These are phyloP conservation scores for Triticum urartu DNA, from an alignment of 176 grass and related monocot species.

Conservation along the genomic window DNA sequence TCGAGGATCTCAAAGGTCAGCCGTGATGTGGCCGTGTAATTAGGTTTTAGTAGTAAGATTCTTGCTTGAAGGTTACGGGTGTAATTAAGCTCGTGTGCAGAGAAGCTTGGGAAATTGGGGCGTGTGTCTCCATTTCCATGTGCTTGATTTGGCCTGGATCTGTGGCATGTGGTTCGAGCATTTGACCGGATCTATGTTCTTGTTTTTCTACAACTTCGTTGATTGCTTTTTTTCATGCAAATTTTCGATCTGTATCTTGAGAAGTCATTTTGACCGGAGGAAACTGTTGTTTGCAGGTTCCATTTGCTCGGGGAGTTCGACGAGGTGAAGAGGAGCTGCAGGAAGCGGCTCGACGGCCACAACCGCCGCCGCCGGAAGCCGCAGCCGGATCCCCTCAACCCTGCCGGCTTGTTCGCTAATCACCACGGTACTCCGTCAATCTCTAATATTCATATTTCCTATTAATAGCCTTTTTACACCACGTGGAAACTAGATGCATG, in stretches of 20 bases:
- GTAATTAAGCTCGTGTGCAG: not conserved
- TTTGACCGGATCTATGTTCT: not conserved
- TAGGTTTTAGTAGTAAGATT: not conserved
- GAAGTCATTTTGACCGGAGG: not conserved
- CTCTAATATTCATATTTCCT: too few relatives aligned
- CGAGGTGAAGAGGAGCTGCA: conserved; percentile 81
- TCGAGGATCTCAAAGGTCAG: not conserved
- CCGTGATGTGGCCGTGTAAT: not conserved
- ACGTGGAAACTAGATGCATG: not conserved
- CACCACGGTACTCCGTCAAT: conserved; percentile 57
- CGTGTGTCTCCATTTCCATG: not conserved
- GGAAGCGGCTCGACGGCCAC: conserved; percentile 83
- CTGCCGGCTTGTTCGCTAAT: conserved; percentile 48
- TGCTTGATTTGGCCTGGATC: not conserved
- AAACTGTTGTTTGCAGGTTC: conserved; percentile 48
- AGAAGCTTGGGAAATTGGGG: not conserved
- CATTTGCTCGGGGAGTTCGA: conserved; percentile 84
- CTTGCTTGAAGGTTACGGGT: not conserved
- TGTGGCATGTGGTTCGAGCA: not conserved
- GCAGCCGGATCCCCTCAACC: conserved; percentile 60
- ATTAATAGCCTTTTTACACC: not conserved
- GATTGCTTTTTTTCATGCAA: not conserved
- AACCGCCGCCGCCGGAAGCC: conserved; percentile 82
- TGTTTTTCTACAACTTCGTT: not conserved
- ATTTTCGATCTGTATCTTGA: not conserved